phyloP scores from a whole-genome alignment of 2,329 filamentous ascomycete species.

The Aspergillus pseudoglaucus region DNA sequence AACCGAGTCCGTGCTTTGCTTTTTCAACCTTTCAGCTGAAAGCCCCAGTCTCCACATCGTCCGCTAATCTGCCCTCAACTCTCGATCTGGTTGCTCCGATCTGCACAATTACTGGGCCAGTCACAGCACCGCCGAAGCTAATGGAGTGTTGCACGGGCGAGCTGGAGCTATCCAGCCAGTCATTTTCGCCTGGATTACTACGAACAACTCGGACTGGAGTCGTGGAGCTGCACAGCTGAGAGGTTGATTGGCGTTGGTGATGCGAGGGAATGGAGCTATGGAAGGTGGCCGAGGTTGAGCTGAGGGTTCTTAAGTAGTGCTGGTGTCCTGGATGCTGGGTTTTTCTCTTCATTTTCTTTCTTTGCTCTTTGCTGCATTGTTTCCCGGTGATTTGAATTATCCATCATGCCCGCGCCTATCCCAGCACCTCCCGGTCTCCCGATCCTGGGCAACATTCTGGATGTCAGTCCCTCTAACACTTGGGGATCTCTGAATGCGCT shows the following conservation, averaged over 20 bases:
- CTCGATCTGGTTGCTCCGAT: neutral
- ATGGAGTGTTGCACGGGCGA: neutral
- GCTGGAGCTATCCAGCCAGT: neutral
- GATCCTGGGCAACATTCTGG: constrained; percentile 47
- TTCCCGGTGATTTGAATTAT: neutral
- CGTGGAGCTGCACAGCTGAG: neutral
- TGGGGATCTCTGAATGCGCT: constrained; percentile 47
- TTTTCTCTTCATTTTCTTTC: neutral
- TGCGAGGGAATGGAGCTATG: too few species aligned
- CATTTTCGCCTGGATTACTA: too few species aligned
- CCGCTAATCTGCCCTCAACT: neutral
- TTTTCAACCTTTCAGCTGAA: neutral
- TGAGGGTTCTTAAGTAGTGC: too few species aligned
- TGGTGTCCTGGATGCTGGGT: too few species aligned
- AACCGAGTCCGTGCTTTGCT: neutral
- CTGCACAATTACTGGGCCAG: neutral
- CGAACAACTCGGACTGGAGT: neutral
- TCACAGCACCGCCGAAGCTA: neutral
- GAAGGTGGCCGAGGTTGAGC: too few species aligned
- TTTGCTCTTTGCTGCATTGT: neutral
- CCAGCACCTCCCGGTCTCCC: constrained; percentile 47
- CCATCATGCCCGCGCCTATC: constrained; percentile 42
- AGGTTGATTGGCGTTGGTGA: too few species aligned
- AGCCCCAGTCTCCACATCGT: neutral
- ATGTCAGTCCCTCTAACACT: constrained; percentile 45